Base-by-base conservation (phyloP, 75 land plant genomes). In the Cryptomeria japonica region DNA sequence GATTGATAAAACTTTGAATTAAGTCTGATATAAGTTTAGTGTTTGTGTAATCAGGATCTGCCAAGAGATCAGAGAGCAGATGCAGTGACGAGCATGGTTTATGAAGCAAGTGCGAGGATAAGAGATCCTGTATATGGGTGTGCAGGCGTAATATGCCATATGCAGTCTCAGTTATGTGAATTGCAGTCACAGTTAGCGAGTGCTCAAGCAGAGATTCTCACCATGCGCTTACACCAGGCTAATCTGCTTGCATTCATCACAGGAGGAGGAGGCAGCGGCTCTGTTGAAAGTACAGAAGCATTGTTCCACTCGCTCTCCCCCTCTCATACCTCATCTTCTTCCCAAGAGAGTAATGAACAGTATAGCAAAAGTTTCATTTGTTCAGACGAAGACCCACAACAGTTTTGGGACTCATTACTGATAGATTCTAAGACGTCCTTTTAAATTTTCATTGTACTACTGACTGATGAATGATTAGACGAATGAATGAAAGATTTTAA, bases 101-200 rank as follows among this genome's bases (percentile, higher is more conserved):
- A 91, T 68, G 91, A 91, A 83, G 91, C 91, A 25, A 86, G 90
- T 70, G 88, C 88, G 28, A 76, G 91, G 44, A 78, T 91, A 18
- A 47, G 86, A 22, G 91, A 91, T 37, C 91, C 91, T 6, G 91
- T 91, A 0, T 86, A 91, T 47, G 91, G 91, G n/a, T 89, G 91
- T 46, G 91, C 87, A 47, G 91, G 91, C 18, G 85, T 87, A 32
- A 91, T 91, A 39, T 84, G 75, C 28, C 28, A 85, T 28, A 36
- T 90, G 90, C 90, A 90, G 72, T 25, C n/a, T 25, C 72, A 68
- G 31, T 25, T 68, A 28, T 68, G 8, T 68, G 72, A 68, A 28
- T 28, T 68, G 31, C 72, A 68, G 72, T 68, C 72, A 28, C 72
- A 68, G 31, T 68, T 68, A 68, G 72, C 72, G 8, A 68, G 72